Base-by-base conservation (phyloP, 2,329 filamentous ascomycete species). In the Thielaviopsis euricoi region DNA sequence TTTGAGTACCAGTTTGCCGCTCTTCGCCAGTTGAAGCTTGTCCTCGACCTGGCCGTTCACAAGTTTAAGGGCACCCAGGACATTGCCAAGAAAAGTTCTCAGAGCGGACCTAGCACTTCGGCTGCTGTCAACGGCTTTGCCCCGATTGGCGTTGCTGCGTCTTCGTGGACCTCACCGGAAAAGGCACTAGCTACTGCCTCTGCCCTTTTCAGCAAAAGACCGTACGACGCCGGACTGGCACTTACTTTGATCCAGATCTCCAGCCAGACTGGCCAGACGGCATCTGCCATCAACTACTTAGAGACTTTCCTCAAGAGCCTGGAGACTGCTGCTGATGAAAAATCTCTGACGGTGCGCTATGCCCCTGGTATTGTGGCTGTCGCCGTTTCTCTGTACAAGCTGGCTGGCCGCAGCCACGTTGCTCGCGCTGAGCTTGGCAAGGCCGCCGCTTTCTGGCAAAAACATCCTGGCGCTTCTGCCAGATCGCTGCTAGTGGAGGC, bases 311-410 rank as follows among this genome's bases (percentile, higher is more conserved):
- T 95, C 58, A 78, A 78, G 61, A 79, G 79, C 10, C 76, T 95
- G 1, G 87, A 91, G 64, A 71, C 80, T 53, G 81, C 80, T 2
- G 75, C 68, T 6, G 72, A 74, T 0, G 66, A 76, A 2, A 74
- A 78, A 17, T 76, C 84, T 59, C 75, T 81, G 58, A 82, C 89
- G 64, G 80, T 86, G 25, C 84, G 90, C 12, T 93, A 85, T 68
- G 84, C 88, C 25, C 91, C 93, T 0, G 91, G 91, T 2, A 75
- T 98, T 1, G 79, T 97, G 26, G 89, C 87, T 0, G 75, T 91
- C 1, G 75, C 87, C 2, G 84, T 95, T 10, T 83, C 87, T 1
- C 76, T 98, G 0, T 93, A 95, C 70, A 81, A 81, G 64, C 73
- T 77, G 1, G 85, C 93, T 67, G 84, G 86, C 46, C 86, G 89